Conservation (phyloP, 768 basidiomycete species). For the Lyophyllum shimeji region DNA sequence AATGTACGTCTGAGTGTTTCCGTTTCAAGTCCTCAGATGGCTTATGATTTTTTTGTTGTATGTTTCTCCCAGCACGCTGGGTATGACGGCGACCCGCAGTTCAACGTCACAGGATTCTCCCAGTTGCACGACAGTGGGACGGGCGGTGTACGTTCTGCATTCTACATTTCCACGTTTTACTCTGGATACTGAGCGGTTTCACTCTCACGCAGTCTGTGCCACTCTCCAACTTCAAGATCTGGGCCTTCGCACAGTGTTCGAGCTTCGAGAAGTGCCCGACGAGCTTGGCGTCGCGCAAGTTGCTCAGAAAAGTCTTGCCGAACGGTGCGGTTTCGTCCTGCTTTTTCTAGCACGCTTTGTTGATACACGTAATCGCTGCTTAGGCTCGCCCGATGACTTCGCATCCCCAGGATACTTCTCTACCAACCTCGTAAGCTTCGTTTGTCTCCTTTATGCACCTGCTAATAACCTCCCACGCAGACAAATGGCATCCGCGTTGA, state of each 20-base stretch:
- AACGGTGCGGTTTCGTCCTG: slow-evolving; percentile 39
- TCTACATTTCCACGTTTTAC: not conserved
- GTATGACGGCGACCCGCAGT: slow-evolving; percentile 43
- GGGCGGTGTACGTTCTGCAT: slow-evolving; percentile 44
- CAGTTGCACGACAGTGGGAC: slow-evolving; percentile 65
- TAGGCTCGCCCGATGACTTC: slow-evolving; percentile 58
- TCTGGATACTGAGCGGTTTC: not conserved
- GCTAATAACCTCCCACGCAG: slow-evolving; percentile 23
- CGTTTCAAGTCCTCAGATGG: too few species aligned
- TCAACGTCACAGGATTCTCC: slow-evolving; percentile 56
- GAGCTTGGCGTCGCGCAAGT: slow-evolving; percentile 43
- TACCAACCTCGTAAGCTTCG: slow-evolving; percentile 46
- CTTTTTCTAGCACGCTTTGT: not conserved
- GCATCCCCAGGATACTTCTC: slow-evolving; percentile 70
- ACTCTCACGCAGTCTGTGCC: slow-evolving; percentile 39
- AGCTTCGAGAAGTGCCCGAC: slow-evolving; percentile 55
- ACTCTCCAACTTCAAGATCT: slow-evolving; percentile 63
- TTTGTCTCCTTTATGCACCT: not conserved
- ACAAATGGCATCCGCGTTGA: slow-evolving; percentile 58
- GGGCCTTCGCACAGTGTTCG: slow-evolving; percentile 49
- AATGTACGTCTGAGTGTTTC: slow-evolving; percentile 39
- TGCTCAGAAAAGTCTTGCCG: slow-evolving; percentile 43
- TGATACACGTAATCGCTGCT: too few species aligned
- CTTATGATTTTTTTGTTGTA: not conserved
- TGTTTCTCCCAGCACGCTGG: slow-evolving; percentile 39